Evolutionary conservation across 2,329 filamentous ascomycete species (phyloP).

Genomic region (Phoma herbarum): DNA sequence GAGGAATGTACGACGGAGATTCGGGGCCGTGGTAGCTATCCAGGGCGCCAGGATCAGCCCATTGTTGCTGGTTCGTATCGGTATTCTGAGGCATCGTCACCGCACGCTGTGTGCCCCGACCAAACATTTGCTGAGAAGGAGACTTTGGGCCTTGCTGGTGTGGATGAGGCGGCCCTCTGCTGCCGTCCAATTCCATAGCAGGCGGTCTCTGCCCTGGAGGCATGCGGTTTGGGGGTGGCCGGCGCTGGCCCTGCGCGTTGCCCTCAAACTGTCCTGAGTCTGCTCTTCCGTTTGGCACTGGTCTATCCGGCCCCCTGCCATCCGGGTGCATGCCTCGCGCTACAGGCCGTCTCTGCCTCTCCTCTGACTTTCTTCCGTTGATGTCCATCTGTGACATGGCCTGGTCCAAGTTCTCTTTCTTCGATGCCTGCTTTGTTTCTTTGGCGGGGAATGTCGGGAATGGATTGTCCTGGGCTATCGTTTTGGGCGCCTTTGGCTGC

Average conservation of each 20-base stretch:
- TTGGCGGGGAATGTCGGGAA: slow-evolving; percentile 58
- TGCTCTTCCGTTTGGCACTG: slow-evolving; percentile 38
- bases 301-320: slow-evolving; percentile 33
- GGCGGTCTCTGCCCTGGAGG: slow-evolving; percentile 36
- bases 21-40: slow-evolving; percentile 50
- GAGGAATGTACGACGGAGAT: slow-evolving; percentile 46
- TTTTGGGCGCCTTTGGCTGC: slow-evolving; percentile 39
- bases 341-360: slow-evolving; percentile 28
- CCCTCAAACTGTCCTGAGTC: slow-evolving; percentile 49
- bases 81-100: slow-evolving; percentile 51
- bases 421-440: slow-evolving; percentile 24
- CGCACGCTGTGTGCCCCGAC: slow-evolving; percentile 45
- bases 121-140: slow-evolving; percentile 42
- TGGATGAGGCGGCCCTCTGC: slow-evolving; percentile 25
- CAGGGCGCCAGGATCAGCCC: slow-evolving; percentile 46
- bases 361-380: slow-evolving; percentile 31
- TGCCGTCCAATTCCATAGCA: slow-evolving; percentile 32
- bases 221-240: slow-evolving; percentile 37
- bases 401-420: slow-evolving; percentile 40
- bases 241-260: slow-evolving; percentile 38
- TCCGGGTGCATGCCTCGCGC: slow-evolving; percentile 37
- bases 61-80: slow-evolving; percentile 38
- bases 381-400: slow-evolving; percentile 50
- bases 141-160: slow-evolving; percentile 36
- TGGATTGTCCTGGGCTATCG: slow-evolving; percentile 55